phyloP scores from a whole-genome alignment of 495 filamentous ascomycete genomes.

The Tuber calosporum region DNA sequence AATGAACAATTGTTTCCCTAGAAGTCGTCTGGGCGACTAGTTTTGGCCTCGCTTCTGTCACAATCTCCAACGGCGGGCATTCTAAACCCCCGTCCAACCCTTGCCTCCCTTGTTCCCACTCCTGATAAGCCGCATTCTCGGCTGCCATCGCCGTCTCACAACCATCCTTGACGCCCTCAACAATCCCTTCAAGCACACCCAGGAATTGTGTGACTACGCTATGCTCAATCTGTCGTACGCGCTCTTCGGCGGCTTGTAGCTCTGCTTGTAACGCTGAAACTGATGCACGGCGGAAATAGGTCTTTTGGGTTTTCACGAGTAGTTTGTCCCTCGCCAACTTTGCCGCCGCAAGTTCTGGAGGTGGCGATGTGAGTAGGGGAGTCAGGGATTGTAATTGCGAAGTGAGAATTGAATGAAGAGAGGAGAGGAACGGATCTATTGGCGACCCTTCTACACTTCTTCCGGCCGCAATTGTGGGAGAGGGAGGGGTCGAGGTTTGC shows the following conservation, averaged over 20 bases:
- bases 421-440: constrained; percentile 16
- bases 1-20: neutral
- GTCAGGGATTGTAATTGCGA: constrained; percentile 3
- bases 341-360: constrained; percentile 9
- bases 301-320: constrained; percentile 22
- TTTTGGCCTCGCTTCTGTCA: neutral
- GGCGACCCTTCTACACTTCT: neutral
- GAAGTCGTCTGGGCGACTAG: neutral
- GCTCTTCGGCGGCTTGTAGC: constrained; percentile 12
- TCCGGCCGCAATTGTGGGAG: neutral
- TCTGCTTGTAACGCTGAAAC: constrained; percentile 15
- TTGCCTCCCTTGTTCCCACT: neutral
- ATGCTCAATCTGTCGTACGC: constrained; percentile 10
- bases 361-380: neutral
- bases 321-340: constrained; percentile 12
- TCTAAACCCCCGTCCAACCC: neutral
- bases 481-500: neutral
- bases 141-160: constrained; percentile 10
- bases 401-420: constrained; percentile 7
- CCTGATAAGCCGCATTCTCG: neutral
- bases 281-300: constrained; percentile 17
- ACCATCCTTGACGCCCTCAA: constrained; percentile 11
- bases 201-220: constrained; percentile 12
- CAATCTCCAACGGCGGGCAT: neutral
- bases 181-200: constrained; percentile 11